phyloP scores from a whole-genome alignment of 192 early-diverging fungal genomes.

The Umbelopsis sp. region DNA sequence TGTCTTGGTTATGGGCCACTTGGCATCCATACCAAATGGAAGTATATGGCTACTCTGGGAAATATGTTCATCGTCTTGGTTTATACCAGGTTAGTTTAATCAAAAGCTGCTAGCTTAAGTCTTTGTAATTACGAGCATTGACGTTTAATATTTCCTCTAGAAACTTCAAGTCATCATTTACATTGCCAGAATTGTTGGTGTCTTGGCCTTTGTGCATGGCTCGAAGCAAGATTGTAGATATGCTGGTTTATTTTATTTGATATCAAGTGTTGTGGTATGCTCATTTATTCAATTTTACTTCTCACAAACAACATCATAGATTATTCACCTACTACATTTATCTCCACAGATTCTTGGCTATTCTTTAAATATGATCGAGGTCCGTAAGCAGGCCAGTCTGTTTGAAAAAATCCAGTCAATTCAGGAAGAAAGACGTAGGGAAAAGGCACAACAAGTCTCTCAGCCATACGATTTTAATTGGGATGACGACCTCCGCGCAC shows the following conservation, averaged over 20 bases:
- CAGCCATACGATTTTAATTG: conserved; percentile 12
- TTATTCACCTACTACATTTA: neutral
- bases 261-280: neutral
- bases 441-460: neutral
- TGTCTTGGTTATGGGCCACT: neutral
- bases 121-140: neutral
- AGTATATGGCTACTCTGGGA: conserved; percentile 8
- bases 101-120: neutral
- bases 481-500: conserved; percentile 2
- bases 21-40: conserved; percentile 16
- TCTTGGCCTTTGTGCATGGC: neutral
- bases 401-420: conserved; percentile 15
- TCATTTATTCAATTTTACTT: neutral
- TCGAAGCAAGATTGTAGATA: neutral
- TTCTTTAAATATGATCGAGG: neutral
- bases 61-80: neutral
- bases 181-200: neutral
- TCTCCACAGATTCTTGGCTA: neutral
- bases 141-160: neutral
- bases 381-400: conserved; percentile 2
- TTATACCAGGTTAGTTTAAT: neutral
- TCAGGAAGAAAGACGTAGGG: conserved; percentile 10
- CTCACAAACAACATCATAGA: no score
- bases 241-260: neutral
- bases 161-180: neutral